Evolutionary conservation across 768 basidiomycete genomes (phyloP).

Genomic region (Xerocomus spinulosus): DNA sequence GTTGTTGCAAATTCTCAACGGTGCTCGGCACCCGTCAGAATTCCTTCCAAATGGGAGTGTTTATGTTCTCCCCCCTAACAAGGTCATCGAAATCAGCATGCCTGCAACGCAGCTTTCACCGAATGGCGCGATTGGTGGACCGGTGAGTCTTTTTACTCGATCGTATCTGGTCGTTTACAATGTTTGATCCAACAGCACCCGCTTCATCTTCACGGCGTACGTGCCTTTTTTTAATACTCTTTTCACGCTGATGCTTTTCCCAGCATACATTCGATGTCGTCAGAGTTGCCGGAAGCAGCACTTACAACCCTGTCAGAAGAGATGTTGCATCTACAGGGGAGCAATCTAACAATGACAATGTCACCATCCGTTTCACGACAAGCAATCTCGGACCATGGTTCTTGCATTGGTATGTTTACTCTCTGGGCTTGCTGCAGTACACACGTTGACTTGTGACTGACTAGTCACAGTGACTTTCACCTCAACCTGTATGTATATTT

Average conservation of each 20-base stretch:
- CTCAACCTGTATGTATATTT: constrained; percentile 13
- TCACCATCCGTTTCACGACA: constrained; percentile 59
- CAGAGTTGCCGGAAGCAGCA: constrained; percentile 35
- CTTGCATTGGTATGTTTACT: constrained; percentile 16
- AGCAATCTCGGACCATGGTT: constrained; percentile 47
- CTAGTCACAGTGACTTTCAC: constrained; percentile 25
- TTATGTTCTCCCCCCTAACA: constrained; percentile 11
- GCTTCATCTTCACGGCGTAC: too few species aligned
- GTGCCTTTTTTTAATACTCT: neutral
- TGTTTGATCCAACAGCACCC: too few species aligned
- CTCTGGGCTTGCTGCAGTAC: neutral
- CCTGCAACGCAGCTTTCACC: constrained; percentile 8
- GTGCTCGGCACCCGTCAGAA: too few species aligned
- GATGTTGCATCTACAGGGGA: constrained; percentile 42
- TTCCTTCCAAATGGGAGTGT: too few species aligned
- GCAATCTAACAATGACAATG: constrained; percentile 32
- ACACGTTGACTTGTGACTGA: neutral
- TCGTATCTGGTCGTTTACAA: neutral
- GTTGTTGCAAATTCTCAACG: too few species aligned
- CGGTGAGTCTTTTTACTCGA: constrained; percentile 12
- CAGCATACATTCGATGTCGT: constrained; percentile 42
- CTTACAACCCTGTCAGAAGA: constrained; percentile 45
- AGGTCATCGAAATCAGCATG: constrained; percentile 18
- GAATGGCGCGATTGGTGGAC: constrained; percentile 28
- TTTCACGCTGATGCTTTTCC: neutral